Percentiles rank a stretch among this genome's conserved stretches.
Conservation (phyloP, 352 stramenopile genomes). For the Pythium biforme region DNA sequence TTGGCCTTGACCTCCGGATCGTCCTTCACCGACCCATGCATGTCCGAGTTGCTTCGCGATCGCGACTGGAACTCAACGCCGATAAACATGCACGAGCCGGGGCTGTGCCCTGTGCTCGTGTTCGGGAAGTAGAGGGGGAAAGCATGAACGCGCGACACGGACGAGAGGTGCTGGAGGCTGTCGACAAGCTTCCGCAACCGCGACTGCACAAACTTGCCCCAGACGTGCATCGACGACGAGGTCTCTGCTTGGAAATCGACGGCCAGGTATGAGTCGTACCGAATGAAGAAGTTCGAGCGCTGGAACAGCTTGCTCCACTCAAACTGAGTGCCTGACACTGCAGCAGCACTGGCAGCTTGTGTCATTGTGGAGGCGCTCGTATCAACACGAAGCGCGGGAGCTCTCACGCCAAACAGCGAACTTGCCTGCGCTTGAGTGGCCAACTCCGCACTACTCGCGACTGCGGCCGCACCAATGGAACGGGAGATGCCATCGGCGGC, state of each 20-base stretch:
- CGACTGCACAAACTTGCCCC: conserved; percentile 83
- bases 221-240: conserved; percentile 68
- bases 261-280: conserved; percentile 76
- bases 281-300: conserved; percentile 82
- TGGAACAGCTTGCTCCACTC: conserved; percentile 75
- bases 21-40: conserved; percentile 30
- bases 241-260: conserved; percentile 66
- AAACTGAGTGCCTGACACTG: conserved; percentile 14
- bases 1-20: conserved; percentile 72
- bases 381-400: conserved; percentile 10
- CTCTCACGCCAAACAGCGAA: background rate
- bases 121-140: conserved; percentile 68
- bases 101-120: conserved; percentile 34
- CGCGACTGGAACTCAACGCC: conserved; percentile 71
- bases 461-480: conserved; percentile 26
- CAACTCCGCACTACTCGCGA: background rate
- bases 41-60: conserved; percentile 37
- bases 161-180: conserved; percentile 60
- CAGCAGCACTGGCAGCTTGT: conserved; percentile 11
- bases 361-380: conserved; percentile 4
- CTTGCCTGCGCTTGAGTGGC: background rate
- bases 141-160: conserved; percentile 60
- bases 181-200: conserved; percentile 77
- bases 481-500: conserved; percentile 52
- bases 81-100: conserved; percentile 80